Evolutionary conservation across 2,329 filamentous ascomycete species (phyloP).

Genomic region (Biscogniauxia sp.): DNA sequence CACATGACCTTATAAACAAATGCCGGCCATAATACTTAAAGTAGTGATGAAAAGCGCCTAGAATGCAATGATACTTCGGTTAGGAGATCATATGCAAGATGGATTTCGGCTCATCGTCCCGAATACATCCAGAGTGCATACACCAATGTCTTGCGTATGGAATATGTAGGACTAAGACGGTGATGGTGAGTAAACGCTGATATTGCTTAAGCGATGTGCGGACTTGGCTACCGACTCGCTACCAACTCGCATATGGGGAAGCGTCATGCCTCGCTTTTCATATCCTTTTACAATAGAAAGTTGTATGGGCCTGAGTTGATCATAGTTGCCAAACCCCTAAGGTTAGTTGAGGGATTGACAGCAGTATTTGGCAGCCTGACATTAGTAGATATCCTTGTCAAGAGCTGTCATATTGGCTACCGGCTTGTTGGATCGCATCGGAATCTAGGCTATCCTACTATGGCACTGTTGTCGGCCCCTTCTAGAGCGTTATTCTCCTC

Average conservation of each 20-base stretch:
- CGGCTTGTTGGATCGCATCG: not conserved
- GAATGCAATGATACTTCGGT: not conserved
- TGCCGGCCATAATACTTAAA: not conserved
- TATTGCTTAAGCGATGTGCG: not conserved
- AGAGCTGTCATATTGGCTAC: not conserved
- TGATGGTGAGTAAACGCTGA: not conserved
- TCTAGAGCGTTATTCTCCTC: conserved; percentile 35
- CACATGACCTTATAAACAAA: not conserved
- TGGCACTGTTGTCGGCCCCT: conserved; percentile 6
- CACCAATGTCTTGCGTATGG: not conserved
- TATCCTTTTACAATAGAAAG: not conserved
- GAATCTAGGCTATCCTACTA: conserved; percentile 10
- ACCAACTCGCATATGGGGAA: not conserved
- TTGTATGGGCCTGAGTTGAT: not conserved
- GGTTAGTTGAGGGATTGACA: not conserved
- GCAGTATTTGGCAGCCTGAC: not conserved
- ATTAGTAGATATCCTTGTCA: not conserved
- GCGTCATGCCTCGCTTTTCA: not conserved
- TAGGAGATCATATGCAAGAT: not conserved
- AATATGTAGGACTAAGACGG: not conserved
- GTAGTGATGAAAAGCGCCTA: not conserved
- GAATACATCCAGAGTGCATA: not conserved
- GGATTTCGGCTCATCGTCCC: not conserved
- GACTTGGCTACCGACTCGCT: not conserved
- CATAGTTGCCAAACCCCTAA: not conserved